These are phyloP conservation scores for Bonia amplexicaulis DNA, from an alignment of 176 grass and related monocot genomes.

Conservation along the genomic window DNA sequence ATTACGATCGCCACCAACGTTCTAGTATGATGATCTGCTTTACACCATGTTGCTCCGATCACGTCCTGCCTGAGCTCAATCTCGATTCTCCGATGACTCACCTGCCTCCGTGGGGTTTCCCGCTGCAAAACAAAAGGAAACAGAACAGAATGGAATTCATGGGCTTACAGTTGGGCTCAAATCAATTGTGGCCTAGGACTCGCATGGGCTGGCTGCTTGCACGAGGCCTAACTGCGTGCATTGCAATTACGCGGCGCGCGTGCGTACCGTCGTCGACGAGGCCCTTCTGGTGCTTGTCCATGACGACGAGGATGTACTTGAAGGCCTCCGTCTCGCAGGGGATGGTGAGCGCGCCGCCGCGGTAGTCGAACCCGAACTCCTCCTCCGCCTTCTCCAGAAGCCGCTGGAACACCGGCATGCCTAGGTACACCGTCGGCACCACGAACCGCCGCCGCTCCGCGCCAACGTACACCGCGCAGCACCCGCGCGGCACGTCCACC, in stretches of 20 bases:
- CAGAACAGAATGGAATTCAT: neutral
- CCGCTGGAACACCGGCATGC: slow-evolving; percentile 45
- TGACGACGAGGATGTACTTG: slow-evolving; percentile 70
- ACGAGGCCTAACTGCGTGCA: neutral
- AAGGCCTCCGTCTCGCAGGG: slow-evolving; percentile 64
- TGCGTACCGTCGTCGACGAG: slow-evolving; percentile 47
- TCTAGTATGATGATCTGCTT: neutral
- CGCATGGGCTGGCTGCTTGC: neutral
- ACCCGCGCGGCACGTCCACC: slow-evolving; percentile 37
- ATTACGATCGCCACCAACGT: neutral
- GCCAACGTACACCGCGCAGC: slow-evolving; percentile 44
- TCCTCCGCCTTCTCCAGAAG: slow-evolving; percentile 66
- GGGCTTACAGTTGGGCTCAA: neutral
- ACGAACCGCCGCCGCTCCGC: slow-evolving; percentile 57
- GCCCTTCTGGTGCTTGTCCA: slow-evolving; percentile 24
- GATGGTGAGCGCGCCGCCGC: slow-evolving; percentile 45
- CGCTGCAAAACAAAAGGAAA: neutral
- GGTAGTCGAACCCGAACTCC: slow-evolving; percentile 53
- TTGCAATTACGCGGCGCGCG: neutral
- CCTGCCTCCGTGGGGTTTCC: neutral
- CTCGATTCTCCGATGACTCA: neutral
- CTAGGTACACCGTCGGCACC: slow-evolving; percentile 58
- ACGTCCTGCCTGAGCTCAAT: neutral
- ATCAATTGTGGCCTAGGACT: neutral
- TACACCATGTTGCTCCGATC: neutral